Evolutionary conservation across 352 stramenopile species (phyloP), one percentile per base, ranked within the genome.

Genomic region (Globisporangium cystogenes): DNA sequence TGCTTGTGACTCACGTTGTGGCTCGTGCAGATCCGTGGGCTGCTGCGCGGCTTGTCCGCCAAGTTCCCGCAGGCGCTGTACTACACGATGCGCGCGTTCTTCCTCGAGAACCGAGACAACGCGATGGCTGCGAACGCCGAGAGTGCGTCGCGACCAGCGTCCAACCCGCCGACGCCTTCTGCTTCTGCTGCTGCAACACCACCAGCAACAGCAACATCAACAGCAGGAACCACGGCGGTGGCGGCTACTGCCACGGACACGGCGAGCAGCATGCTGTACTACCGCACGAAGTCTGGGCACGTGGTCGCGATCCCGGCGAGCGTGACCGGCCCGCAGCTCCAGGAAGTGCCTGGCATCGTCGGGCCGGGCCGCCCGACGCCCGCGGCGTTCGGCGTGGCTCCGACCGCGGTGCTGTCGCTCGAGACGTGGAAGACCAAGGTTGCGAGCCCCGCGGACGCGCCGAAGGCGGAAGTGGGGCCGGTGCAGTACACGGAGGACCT

Each of bases 11-110:
- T 45, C 20, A 45, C 10, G 4, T 47, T 3, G 42, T 11, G 41
- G 3, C 36, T 8, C 26, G 5, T 24, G 12, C 67, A 95, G 64
- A 94, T 95, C 62, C 83, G 86, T 24, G 82, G 82, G 0, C 65
- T 95, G 8, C 35, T 95, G 37, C 79, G 86, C 40, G 86, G 86
- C 0, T 60, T 95, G 5, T 90, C 86, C 35, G 86, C 86, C 35
- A 96, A 98, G 63, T 99, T 99, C 59, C 97, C 97, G 4, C 96
- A 99, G 61, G 96, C 97, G 23, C 64, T 99, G 15, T 99, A 99
- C 73, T 99, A 98, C 73, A 98, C 95, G 24, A 92, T 99, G 68
- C 77, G 97, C 15, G 89, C 96, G 11, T 99, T 99, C 70, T 99
- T 99, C 61, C 64, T 99, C 16, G 96, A 99, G 65, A 96, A 98